phyloP scores from a whole-genome alignment of 257 asterid genomes.

The Thymus mandschuricus region DNA sequence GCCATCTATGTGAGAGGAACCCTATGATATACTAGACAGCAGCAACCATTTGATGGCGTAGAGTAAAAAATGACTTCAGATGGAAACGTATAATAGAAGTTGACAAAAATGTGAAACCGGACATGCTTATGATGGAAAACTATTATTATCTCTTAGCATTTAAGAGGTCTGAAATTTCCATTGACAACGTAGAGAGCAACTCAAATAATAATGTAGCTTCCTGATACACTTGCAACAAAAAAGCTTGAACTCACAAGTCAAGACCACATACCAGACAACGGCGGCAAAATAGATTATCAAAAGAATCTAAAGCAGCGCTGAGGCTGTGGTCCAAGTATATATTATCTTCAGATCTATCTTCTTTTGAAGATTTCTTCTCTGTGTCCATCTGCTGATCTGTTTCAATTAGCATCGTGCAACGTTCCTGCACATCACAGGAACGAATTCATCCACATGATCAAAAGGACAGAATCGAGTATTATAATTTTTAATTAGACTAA shows the following conservation, averaged over 20 bases:
- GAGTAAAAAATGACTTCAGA: not conserved
- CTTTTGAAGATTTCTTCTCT: conserved; percentile 41
- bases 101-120: not conserved
- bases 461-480: conserved; percentile 28
- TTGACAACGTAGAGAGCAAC: no score
- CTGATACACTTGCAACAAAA: conserved; percentile 4
- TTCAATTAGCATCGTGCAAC: conserved; percentile 69
- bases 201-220: not conserved
- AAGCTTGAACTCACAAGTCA: conserved; percentile 21
- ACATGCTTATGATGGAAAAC: not conserved
- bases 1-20: not conserved
- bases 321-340: conserved; percentile 66
- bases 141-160: not conserved
- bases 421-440: conserved; percentile 67
- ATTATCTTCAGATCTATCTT: conserved; percentile 45
- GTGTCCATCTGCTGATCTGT: conserved; percentile 44
- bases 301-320: conserved; percentile 80
- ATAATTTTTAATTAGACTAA: conserved; percentile 20
- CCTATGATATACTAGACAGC: not conserved
- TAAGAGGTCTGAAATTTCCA: not conserved
- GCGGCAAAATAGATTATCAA: conserved; percentile 93
- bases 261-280: conserved; percentile 85
- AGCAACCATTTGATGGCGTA: not conserved
- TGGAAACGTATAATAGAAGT: not conserved
- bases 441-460: conserved; percentile 36